phyloP scores from a whole-genome alignment of 73 alveolate species.

The Loxodes magnus region DNA sequence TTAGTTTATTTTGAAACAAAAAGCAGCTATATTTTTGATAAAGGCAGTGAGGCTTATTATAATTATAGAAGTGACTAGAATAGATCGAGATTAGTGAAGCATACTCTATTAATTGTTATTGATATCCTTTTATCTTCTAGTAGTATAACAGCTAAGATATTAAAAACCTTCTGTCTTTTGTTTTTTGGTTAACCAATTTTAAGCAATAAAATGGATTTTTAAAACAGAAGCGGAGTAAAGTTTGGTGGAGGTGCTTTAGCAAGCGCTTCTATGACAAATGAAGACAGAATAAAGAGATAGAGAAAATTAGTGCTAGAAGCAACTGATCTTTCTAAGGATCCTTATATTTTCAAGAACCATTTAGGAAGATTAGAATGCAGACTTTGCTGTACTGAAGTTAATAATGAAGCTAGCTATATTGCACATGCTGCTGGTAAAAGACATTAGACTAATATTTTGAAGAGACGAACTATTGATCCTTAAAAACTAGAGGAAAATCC shows the following conservation, averaged over 20 bases:
- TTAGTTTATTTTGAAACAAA: too few species aligned
- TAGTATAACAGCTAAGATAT: too few species aligned
- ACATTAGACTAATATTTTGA: conserved; percentile 90
- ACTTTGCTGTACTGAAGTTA: conserved; percentile 97
- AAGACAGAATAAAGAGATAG: conserved; percentile 88
- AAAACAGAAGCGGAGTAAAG: conserved; percentile 77
- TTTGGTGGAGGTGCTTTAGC: conserved; percentile 91
- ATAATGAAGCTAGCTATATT: conserved; percentile 92
- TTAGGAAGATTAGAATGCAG: conserved; percentile 99
- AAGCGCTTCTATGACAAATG: conserved; percentile 54
- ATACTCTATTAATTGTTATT: too few species aligned
- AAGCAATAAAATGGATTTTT: conserved; percentile 57
- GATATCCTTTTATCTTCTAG: too few species aligned
- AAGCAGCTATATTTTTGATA: too few species aligned
- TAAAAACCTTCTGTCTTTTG: too few species aligned
- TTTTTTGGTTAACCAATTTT: background rate
- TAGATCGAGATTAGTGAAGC: too few species aligned
- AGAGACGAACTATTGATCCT: conserved; percentile 81
- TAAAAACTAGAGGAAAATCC: conserved; percentile 49
- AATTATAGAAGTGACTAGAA: too few species aligned
- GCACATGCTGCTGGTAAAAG: conserved; percentile 99
- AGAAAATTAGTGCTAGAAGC: conserved; percentile 94
- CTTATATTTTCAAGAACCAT: conserved; percentile 95
- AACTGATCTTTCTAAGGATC: conserved; percentile 95
- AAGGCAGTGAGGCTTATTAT: too few species aligned